Base-by-base conservation (phyloP, 768 basidiomycete species). In the Amanita pallidorosea region DNA sequence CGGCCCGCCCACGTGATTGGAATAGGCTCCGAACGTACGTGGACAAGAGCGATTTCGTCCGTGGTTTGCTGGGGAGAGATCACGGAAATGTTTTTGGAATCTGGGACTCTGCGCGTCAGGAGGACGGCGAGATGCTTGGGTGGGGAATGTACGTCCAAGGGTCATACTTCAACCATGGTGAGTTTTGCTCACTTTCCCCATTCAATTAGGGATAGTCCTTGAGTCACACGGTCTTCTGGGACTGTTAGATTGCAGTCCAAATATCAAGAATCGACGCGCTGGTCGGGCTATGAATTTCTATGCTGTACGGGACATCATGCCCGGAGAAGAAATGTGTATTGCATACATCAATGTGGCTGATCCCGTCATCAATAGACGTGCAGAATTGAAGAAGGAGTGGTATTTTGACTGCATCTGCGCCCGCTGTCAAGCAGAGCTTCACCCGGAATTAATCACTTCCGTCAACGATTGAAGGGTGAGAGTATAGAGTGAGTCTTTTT, bases 131-230 rank as follows among this genome's bases (percentile, higher is more conserved):
- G 62, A 79, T 83, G 81, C 59, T 83, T 17, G 82, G 82, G 20
- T 85, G 79, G 75, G 79, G 73, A 4, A 68, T 82, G 54, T 84
- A 79, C 62, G 62, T 74, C 5, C 73, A 71, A 45, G 80, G 74
- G 1, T 81, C 81, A 17, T 83, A 78, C 63, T 85, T 84, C 59
- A 85, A 85, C 55, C 83, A 85, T 58, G 72, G 83, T 82, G 36
- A 44, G 70, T 64, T 22, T 38, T 27, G 7, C 8, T 35, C 25
- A 15, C 20, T 23, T 35, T 45, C 45, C n/a, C n/a, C n/a, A n/a
- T n/a, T n/a, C n/a, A n/a, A 33, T 29, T 29, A 29, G 6, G 74
- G 31, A 36, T 44, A 15, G 18, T 12, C 8, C 8, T 44, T n/a
- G n/a, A n/a, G n/a, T 42, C 22, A 45, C 9, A 4, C n/a, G 12